A percentile compares a stretch with the other conserved stretches of the same genome.
phyloP scores from a whole-genome alignment of 495 filamentous ascomycete genomes.

The Usnea hakonensis region DNA sequence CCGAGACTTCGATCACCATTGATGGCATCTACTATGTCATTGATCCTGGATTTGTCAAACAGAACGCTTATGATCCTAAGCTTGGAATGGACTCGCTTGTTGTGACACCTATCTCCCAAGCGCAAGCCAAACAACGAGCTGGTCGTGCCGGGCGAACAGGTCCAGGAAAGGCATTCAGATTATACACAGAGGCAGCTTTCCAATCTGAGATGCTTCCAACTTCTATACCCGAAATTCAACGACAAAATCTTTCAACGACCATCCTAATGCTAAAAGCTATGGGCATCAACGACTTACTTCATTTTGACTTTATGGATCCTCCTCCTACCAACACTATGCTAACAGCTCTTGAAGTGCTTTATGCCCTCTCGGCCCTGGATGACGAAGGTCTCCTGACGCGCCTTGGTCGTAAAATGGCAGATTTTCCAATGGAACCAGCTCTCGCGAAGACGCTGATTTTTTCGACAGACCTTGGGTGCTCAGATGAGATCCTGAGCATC shows the following conservation, averaged over 20 bases:
- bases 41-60: slow-evolving; percentile 96
- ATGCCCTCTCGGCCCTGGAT: slow-evolving; percentile 84
- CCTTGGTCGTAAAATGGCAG: slow-evolving; percentile 92
- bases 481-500: slow-evolving; percentile 88
- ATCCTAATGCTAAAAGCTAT: slow-evolving; percentile 99
- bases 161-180: slow-evolving; percentile 89
- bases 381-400: slow-evolving; percentile 94
- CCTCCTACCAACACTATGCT: slow-evolving; percentile 97
- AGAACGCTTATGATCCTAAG: slow-evolving; percentile 94
- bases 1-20: slow-evolving; percentile 95
- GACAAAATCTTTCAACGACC: slow-evolving; percentile 86
- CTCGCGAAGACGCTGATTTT: slow-evolving; percentile 85
- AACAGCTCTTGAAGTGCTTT: slow-evolving; percentile 89
- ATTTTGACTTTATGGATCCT: slow-evolving; percentile 99
- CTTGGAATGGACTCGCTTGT: slow-evolving; percentile 95
- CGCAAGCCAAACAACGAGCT: slow-evolving; percentile 90
- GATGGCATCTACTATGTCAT: slow-evolving; percentile 97
- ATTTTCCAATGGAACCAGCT: slow-evolving; percentile 89
- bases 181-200: slow-evolving; percentile 94
- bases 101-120: slow-evolving; percentile 92
- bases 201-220: slow-evolving; percentile 97
- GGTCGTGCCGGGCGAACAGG: slow-evolving; percentile 91
- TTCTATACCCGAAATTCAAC: slow-evolving; percentile 91
- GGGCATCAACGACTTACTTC: slow-evolving; percentile 95
- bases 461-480: slow-evolving; percentile 78